Evolutionary conservation across 2,329 filamentous ascomycete species (phyloP).

Genomic region (Cytospora piceae): DNA sequence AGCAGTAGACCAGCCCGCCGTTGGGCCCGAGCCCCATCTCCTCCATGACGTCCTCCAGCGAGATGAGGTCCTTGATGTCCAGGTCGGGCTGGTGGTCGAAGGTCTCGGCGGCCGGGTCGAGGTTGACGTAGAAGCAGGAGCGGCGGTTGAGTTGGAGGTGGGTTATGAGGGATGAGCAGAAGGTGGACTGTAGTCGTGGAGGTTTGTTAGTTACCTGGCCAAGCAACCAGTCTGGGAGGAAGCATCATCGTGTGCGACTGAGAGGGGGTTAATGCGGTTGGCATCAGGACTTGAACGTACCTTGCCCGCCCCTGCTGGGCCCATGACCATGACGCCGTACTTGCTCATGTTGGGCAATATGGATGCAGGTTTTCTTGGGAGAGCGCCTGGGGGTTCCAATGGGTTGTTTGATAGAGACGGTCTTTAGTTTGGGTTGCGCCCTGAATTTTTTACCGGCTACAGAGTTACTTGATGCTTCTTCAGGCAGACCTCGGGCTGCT

Average conservation of each 20-base stretch:
- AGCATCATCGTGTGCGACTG: neutral
- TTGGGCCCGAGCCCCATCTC: constrained; percentile 90
- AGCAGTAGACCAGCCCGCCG: constrained; percentile 92
- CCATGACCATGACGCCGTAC: constrained; percentile 94
- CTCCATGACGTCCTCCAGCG: constrained; percentile 94
- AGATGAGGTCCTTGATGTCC: constrained; percentile 94
- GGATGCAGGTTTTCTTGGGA: neutral
- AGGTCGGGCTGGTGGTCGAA: constrained; percentile 92
- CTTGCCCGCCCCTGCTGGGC: constrained; percentile 94
- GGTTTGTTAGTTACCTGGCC: neutral
- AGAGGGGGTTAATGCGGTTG: constrained; percentile 8
- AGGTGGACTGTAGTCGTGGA: constrained; percentile 69
- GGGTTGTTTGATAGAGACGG: constrained; percentile 1
- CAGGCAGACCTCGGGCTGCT: neutral
- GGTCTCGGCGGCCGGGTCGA: constrained; percentile 91
- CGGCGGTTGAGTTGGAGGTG: constrained; percentile 88
- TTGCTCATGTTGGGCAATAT: constrained; percentile 71
- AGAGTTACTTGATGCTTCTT: neutral
- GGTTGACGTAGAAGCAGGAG: constrained; percentile 97
- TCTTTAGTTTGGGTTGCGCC: neutral
- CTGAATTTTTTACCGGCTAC: neutral
- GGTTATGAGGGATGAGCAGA: constrained; percentile 90
- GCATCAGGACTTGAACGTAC: constrained; percentile 46
- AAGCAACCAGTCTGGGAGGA: constrained; percentile 4
- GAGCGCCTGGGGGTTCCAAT: constrained; percentile 3